These are phyloP conservation scores for Akanthomyces uredinophilus DNA, from an alignment of 2,329 filamentous ascomycete genomes.

Conservation along the genomic window DNA sequence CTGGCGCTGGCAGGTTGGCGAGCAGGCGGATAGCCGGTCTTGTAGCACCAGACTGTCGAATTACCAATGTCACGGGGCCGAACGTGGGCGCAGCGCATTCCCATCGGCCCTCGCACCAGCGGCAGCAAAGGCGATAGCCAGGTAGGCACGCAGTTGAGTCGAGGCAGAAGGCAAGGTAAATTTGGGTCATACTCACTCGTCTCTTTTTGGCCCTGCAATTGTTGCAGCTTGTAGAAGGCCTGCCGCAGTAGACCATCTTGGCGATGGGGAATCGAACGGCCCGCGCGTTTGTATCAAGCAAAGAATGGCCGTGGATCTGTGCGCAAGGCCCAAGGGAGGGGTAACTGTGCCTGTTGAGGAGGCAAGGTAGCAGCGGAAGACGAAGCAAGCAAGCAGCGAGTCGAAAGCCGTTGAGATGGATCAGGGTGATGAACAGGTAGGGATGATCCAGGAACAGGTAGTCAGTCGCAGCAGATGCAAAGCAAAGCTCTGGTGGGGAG, in stretches of 20 bases:
- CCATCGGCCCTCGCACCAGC: neutral
- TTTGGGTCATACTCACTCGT: constrained; percentile 7
- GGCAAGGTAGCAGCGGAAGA: neutral
- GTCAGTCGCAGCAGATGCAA: neutral
- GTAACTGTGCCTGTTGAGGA: neutral
- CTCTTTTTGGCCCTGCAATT: constrained; percentile 15
- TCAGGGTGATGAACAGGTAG: neutral
- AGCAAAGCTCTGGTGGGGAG: neutral
- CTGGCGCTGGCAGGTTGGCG: neutral
- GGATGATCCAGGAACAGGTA: neutral
- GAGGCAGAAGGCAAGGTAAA: neutral
- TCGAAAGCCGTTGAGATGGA: constrained; percentile 3
- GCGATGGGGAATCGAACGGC: neutral
- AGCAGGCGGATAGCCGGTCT: neutral
- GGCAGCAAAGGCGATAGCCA: neutral
- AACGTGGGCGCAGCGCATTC: neutral
- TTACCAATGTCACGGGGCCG: neutral
- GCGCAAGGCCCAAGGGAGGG: neutral
- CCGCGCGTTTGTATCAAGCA: constrained; percentile 6
- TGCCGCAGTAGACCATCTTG: constrained; percentile 15
- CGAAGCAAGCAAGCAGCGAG: constrained; percentile 10
- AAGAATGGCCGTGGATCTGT: constrained; percentile 1
- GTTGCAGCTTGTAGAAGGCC: constrained; percentile 15
- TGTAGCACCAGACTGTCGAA: neutral
- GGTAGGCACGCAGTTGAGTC: neutral